Conservation (phyloP, 768 basidiomycete species). For the Trametopsis cervina region DNA sequence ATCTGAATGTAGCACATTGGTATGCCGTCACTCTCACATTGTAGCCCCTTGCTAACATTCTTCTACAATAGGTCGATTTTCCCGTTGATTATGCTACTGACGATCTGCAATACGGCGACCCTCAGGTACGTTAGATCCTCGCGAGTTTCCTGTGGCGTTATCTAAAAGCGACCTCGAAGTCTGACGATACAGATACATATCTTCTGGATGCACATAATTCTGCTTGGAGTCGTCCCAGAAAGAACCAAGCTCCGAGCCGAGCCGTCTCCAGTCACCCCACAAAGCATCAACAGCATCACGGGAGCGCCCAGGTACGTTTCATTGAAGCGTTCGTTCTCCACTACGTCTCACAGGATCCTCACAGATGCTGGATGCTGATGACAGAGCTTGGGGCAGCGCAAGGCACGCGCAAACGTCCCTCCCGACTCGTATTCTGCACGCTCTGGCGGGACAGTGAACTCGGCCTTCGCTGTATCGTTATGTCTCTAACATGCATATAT, state of each 20-base stretch:
- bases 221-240: neutral
- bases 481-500: no score
- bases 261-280: neutral
- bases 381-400: slow-evolving; percentile 11
- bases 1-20: slow-evolving; percentile 27
- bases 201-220: neutral
- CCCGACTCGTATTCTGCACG: slow-evolving; percentile 11
- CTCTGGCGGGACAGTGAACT: slow-evolving; percentile 11
- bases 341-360: neutral
- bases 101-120: neutral
- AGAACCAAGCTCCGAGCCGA: neutral
- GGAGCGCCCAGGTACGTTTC: neutral
- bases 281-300: slow-evolving; percentile 1
- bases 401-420: slow-evolving; percentile 4
- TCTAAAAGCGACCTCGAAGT: no score
- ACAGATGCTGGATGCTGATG: slow-evolving; percentile 14
- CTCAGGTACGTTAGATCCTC: neutral
- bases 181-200: neutral
- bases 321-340: neutral
- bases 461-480: no score
- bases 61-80: slow-evolving; percentile 18
- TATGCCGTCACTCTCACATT: slow-evolving; percentile 7
- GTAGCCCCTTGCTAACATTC: neutral
- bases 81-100: slow-evolving; percentile 10
- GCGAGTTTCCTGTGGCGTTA: no score